Percentiles rank a stretch among this genome's conserved stretches.
Conservation (phyloP, 192 early-diverging fungal genomes). For the Coemansia sp. region DNA sequence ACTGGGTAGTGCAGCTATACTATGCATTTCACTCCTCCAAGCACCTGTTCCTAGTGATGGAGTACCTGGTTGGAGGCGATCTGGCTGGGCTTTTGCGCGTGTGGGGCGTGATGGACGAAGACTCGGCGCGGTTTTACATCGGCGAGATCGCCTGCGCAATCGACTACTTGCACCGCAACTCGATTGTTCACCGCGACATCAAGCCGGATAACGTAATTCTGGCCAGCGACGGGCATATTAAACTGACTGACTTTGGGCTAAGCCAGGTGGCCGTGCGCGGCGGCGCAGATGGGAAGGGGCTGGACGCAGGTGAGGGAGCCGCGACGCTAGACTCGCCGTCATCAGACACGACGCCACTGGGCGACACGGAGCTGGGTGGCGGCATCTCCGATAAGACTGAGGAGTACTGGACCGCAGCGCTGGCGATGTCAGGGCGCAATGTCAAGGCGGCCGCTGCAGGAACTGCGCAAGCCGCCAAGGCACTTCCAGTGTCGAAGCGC, state of each 20-base stretch:
- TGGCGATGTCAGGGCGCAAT: slow-evolving; percentile 19
- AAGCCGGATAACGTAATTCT: slow-evolving; percentile 86
- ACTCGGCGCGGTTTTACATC: slow-evolving; percentile 83
- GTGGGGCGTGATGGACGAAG: slow-evolving; percentile 75
- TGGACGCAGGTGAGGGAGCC: slow-evolving; percentile 25
- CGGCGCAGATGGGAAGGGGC: slow-evolving; percentile 15
- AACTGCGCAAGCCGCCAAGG: slow-evolving; percentile 24
- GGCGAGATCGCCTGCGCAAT: slow-evolving; percentile 89
- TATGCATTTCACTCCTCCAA: slow-evolving; percentile 90
- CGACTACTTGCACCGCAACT: slow-evolving; percentile 86
- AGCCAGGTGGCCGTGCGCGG: slow-evolving; percentile 71
- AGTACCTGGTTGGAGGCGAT: slow-evolving; percentile 89
- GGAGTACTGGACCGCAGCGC: slow-evolving; percentile 34
- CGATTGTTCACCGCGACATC: slow-evolving; percentile 85
- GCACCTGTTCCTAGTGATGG: slow-evolving; percentile 88
- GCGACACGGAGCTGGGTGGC: slow-evolving; percentile 19
- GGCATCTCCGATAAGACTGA: slow-evolving; percentile 31
- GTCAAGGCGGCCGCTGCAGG: slow-evolving; percentile 12
- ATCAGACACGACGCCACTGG: slow-evolving; percentile 12
- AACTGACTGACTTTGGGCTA: slow-evolving; percentile 94
- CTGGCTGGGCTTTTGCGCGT: slow-evolving; percentile 71
- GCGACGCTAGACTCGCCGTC: slow-evolving; percentile 20
- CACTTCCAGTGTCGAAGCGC: slow-evolving; percentile 46
- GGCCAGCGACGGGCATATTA: slow-evolving; percentile 85
- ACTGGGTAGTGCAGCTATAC: slow-evolving; percentile 90